phyloP scores from a whole-genome alignment of 306 rosid species.

The Astragalus glycyphyllos region DNA sequence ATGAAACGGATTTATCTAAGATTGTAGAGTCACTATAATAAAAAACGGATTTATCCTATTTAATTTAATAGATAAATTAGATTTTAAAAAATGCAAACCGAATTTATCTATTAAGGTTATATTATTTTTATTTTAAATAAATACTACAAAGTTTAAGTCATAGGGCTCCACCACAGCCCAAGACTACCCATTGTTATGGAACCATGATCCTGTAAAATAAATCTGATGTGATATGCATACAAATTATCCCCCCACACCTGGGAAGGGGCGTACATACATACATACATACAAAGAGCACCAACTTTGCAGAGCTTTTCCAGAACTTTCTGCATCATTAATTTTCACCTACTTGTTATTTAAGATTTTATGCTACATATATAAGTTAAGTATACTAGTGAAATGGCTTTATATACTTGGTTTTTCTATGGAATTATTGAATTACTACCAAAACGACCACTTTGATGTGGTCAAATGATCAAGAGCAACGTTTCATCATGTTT shows the following conservation, averaged over 20 bases:
- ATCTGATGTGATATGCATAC: no score
- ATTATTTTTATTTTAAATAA: no score
- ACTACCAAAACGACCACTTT: neutral
- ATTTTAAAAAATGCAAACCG: no score
- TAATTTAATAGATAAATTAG: no score
- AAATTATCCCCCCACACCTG: no score
- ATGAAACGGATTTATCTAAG: no score
- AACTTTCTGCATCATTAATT: conserved; percentile 32
- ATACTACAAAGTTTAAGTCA: neutral
- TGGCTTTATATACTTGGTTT: neutral
- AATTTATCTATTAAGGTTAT: no score
- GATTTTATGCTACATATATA: neutral
- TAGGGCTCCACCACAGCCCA: neutral
- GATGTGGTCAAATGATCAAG: neutral
- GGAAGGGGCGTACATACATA: neutral
- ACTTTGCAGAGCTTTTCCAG: conserved; percentile 11
- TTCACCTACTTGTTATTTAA: neutral
- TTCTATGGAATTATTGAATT: conserved; percentile 1
- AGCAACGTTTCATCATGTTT: neutral
- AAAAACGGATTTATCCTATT: no score
- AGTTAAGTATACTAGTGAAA: neutral
- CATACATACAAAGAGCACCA: conserved; percentile 11
- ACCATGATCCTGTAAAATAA: neutral
- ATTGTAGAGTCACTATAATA: no score
- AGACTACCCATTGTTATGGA: neutral